Base-by-base conservation (phyloP, 768 basidiomycete genomes). In the Leccinum olivaceopallidum region DNA sequence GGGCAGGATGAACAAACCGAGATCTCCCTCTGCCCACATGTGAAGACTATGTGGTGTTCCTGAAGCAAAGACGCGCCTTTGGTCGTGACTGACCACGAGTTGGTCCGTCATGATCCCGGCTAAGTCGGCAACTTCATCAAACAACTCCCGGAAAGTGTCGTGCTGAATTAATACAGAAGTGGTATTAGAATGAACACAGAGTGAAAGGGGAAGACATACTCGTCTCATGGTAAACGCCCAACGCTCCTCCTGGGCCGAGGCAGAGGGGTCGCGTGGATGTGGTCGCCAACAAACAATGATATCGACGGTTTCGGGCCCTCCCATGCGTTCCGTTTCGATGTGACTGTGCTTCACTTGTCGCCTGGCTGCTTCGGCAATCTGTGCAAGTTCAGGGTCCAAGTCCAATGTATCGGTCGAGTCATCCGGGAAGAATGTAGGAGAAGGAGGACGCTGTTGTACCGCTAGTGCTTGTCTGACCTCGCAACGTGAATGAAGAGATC, bases 21-120 rank as follows among this genome's bases (percentile, higher is more conserved):
- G 75, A 47, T 87, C 83, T 30, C 83, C 87, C 60, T 87, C 82
- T 4, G 79, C 80, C 86, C 88, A 90, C 16, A 92, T 82, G 14
- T 78, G 79, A 50, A 93, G 78, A 18, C 82, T 81, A 37, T 82
- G 76, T 0, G 91, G 90, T 1, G 87, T 87, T 4, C 85, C 83
- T 14, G 87, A 89, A 12, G 88, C 78, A 67, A 85, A 92, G 47
- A 94, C 76, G 2, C 84, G 87, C 56, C 80, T 83, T 42, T 83
- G 80, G 30, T 85, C 78, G 60, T 86, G 83, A 8, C 75, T 86
- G 62, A 94, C 75, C 32, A 91, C 77, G 1, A 94, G 74, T 58
- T 80, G 80, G 18, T 81, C 77, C 3, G 70, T 65, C 20, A 80
- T 76, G 13, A 90, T 77, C 20, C 71, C 71, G 2, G 83, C 85